Evolutionary conservation across 2,329 filamentous ascomycete genomes (phyloP).

Genomic region (Alternaria atra): DNA sequence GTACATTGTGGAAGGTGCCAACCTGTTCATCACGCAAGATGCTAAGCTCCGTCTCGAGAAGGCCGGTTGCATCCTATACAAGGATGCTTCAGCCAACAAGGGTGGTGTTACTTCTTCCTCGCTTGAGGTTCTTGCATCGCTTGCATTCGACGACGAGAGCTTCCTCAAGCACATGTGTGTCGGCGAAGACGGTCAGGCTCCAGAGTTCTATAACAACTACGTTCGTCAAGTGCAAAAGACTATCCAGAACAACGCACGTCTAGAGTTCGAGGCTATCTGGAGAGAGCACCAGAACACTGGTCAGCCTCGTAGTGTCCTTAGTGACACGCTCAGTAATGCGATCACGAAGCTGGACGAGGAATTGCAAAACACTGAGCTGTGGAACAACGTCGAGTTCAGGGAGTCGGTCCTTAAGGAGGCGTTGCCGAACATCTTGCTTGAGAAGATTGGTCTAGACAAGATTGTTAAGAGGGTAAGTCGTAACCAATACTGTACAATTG

Average conservation of each 20-base stretch:
- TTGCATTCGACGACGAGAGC: conserved; percentile 89
- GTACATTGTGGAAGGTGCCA: conserved; percentile 97
- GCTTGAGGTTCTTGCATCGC: conserved; percentile 90
- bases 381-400: conserved; percentile 82
- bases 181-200: conserved; percentile 75
- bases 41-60: conserved; percentile 94
- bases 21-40: conserved; percentile 98
- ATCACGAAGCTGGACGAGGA: conserved; percentile 98
- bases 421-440: conserved; percentile 80
- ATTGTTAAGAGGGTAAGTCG: conserved; percentile 77
- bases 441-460: conserved; percentile 90
- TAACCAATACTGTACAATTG: background rate
- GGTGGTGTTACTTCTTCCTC: conserved; percentile 97
- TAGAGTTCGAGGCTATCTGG: conserved; percentile 99
- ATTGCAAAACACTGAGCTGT: conserved; percentile 90
- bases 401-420: conserved; percentile 83
- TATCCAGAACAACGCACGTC: conserved; percentile 87
- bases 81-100: conserved; percentile 98
- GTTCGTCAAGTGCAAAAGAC: conserved; percentile 90
- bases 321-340: conserved; percentile 86
- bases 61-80: conserved; percentile 94
- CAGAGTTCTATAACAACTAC: conserved; percentile 91
- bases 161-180: conserved; percentile 97
- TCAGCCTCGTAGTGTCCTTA: conserved; percentile 81
- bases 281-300: conserved; percentile 87